These are phyloP conservation scores for Wickerhamomyces sp. DNA, from an alignment of 1,139 yeast genomes.

Conservation along the genomic window DNA sequence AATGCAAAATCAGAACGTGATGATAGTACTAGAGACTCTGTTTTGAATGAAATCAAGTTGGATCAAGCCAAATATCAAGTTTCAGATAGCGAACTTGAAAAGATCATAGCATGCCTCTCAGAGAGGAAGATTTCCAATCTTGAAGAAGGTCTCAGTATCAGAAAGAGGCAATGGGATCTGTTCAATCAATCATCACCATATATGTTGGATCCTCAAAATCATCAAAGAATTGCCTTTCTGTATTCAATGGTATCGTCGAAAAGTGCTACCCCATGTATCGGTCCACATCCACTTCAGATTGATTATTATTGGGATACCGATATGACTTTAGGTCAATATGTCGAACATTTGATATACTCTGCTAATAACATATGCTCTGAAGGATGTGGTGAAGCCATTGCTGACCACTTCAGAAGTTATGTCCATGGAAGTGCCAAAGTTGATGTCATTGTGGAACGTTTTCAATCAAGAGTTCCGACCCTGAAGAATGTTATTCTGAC, in stretches of 20 bases:
- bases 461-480: conserved; percentile 51
- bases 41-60: conserved; percentile 18
- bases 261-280: conserved; percentile 88
- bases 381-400: conserved; percentile 67
- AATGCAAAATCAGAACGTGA: conserved; percentile 17
- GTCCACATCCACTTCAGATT: conserved; percentile 77
- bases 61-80: conserved; percentile 1
- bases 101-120: conserved; percentile 27
- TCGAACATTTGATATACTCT: conserved; percentile 75
- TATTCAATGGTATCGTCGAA: conserved; percentile 80
- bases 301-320: conserved; percentile 92
- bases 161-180: conserved; percentile 58
- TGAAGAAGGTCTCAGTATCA: conserved; percentile 32
- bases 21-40: conserved; percentile 16
- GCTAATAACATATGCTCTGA: conserved; percentile 68
- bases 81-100: conserved; percentile 12
- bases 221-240: conserved; percentile 72
- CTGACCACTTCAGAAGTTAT: conserved; percentile 80
- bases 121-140: conserved; percentile 35
- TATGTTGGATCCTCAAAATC: conserved; percentile 61
- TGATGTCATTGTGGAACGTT: conserved; percentile 67
- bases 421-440: conserved; percentile 86
- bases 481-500: conserved; percentile 67
- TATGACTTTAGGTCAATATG: conserved; percentile 80
- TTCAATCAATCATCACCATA: conserved; percentile 43